Evolutionary conservation across 169 alveolate species (phyloP).

Genomic region (Plasmodium adleri): DNA sequence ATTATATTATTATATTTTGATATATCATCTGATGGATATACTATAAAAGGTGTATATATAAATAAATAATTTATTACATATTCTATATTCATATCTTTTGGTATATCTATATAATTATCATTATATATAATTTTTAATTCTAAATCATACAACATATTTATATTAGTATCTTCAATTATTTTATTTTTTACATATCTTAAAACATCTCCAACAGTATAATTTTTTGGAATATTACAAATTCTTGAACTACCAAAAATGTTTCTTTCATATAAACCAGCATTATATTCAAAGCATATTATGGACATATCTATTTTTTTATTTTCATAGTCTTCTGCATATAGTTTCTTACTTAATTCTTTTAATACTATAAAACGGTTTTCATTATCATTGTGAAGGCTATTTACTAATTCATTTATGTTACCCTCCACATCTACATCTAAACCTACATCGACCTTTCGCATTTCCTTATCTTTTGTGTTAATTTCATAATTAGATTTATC

Average conservation of each 20-base stretch:
- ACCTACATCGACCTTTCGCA: too few species aligned
- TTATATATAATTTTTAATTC: constrained; percentile 36
- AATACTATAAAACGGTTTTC: not conserved
- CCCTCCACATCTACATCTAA: too few species aligned
- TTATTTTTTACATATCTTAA: constrained; percentile 15
- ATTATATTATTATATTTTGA: constrained; percentile 8
- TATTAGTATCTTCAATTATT: constrained; percentile 51
- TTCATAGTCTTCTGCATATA: not conserved
- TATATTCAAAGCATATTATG: constrained; percentile 41
- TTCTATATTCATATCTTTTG: constrained; percentile 38
- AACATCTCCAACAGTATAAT: constrained; percentile 67
- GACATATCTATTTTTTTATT: constrained; percentile 24
- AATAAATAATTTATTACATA: constrained; percentile 50
- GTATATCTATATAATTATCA: constrained; percentile 35
- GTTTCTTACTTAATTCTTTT: constrained; percentile 2
- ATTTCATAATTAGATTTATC: not conserved
- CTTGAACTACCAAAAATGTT: constrained; percentile 59
- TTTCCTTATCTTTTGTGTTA: not conserved
- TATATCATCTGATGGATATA: constrained; percentile 13
- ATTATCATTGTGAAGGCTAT: not conserved
- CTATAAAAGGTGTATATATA: constrained; percentile 52
- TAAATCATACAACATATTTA: constrained; percentile 13
- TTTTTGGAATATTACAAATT: constrained; percentile 65
- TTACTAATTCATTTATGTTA: not conserved
- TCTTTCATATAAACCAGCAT: constrained; percentile 59